Evolutionary conservation across 345 rosid species (phyloP).

Genomic region (Ailanthus altissimus): DNA sequence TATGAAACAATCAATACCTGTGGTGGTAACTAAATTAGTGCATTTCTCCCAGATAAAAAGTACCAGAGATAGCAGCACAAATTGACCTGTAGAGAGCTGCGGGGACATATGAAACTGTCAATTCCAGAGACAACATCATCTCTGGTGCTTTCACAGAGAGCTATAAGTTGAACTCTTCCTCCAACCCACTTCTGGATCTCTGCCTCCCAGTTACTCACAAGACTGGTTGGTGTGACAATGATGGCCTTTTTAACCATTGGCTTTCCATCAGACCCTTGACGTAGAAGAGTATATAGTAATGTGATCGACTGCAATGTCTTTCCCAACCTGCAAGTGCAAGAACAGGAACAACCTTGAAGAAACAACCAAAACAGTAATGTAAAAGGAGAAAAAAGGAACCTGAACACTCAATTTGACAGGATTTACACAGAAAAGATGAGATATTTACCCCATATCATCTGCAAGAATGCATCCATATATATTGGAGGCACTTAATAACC

Average conservation of each 20-base stretch:
- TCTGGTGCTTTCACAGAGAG: slow-evolving; percentile 93
- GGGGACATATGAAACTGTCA: slow-evolving; percentile 67
- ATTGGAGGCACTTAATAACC: slow-evolving; percentile 50
- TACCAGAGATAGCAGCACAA: slow-evolving; percentile 21
- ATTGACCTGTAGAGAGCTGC: slow-evolving; percentile 71
- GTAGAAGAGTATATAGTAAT: slow-evolving; percentile 79
- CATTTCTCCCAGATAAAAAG: slow-evolving; percentile 18
- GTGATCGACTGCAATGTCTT: slow-evolving; percentile 97
- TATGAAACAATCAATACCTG: slow-evolving; percentile 95
- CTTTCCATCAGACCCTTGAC: slow-evolving; percentile 89
- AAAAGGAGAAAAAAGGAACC: not conserved
- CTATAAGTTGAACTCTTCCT: slow-evolving; percentile 80
- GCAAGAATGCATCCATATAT: slow-evolving; percentile 96
- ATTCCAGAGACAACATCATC: slow-evolving; percentile 94
- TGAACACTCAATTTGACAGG: not conserved
- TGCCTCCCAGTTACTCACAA: slow-evolving; percentile 98
- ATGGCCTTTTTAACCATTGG: slow-evolving; percentile 94
- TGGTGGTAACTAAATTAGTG: slow-evolving; percentile 25
- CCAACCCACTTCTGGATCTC: slow-evolving; percentile 97
- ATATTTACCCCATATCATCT: slow-evolving; percentile 95
- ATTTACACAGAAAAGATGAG: slow-evolving; percentile 23
- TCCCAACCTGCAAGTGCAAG: slow-evolving; percentile 73
- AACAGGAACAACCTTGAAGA: slow-evolving; percentile 20
- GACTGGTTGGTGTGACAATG: slow-evolving; percentile 97
- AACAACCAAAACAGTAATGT: not conserved